Percentiles rank a stretch among this genome's conserved stretches.
These are phyloP conservation scores for Chrysoporthe austroafricana DNA, from an alignment of 2,329 filamentous ascomycete species.

Conservation along the genomic window DNA sequence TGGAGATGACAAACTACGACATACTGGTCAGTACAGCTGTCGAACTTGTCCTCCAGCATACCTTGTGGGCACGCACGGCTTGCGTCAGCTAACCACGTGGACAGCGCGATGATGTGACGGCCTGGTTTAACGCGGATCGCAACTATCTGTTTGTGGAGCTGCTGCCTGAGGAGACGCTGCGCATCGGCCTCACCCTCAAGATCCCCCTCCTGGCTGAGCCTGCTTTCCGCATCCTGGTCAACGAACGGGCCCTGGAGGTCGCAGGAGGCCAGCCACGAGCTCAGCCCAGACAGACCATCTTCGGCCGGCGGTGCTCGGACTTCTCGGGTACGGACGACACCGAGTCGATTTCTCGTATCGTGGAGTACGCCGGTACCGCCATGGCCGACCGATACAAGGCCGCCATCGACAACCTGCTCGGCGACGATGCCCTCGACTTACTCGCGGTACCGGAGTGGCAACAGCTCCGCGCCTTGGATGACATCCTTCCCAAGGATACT, in stretches of 20 bases:
- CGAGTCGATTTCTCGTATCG: constrained; percentile 23
- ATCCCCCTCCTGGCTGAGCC: constrained; percentile 47
- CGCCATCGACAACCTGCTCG: constrained; percentile 39
- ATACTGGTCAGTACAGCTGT: constrained; percentile 41
- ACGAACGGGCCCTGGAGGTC: constrained; percentile 60
- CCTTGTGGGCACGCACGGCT: background rate
- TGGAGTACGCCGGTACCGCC: constrained; percentile 56
- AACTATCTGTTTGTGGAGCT: constrained; percentile 66
- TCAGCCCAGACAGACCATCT: constrained; percentile 21
- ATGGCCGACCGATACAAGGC: constrained; percentile 52
- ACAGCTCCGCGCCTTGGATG: constrained; percentile 30
- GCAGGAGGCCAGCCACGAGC: constrained; percentile 42
- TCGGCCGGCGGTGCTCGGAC: constrained; percentile 19
- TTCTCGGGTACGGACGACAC: constrained; percentile 21
- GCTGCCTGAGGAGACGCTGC: constrained; percentile 63
- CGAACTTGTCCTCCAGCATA: background rate
- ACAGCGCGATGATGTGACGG: constrained; percentile 50
- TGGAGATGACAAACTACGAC: constrained; percentile 50
- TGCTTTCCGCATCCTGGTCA: constrained; percentile 65
- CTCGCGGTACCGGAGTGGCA: constrained; percentile 41
- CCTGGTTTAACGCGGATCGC: constrained; percentile 60
- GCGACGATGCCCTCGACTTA: constrained; percentile 39
- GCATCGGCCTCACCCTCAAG: constrained; percentile 56
- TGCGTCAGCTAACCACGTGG: constrained; percentile 32
- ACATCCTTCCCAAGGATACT: constrained; percentile 20